These are phyloP conservation scores for Aspergillus amoenus DNA, from an alignment of 2,329 filamentous ascomycete genomes.

Conservation along the genomic window DNA sequence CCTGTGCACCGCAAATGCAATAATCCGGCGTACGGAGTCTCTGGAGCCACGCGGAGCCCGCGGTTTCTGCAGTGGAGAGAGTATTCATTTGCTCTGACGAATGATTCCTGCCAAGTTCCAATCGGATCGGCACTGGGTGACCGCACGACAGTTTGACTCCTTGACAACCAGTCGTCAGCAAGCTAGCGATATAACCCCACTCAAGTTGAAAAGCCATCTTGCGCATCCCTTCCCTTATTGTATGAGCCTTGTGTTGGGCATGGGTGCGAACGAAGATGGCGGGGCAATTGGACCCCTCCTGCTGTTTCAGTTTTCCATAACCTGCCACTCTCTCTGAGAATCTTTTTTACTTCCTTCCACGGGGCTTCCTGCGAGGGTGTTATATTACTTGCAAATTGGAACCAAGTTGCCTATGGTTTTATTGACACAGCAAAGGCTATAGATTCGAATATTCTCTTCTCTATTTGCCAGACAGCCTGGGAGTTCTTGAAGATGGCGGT, in stretches of 20 bases:
- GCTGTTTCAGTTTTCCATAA: background rate
- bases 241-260: background rate
- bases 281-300: conserved; percentile 8
- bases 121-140: background rate
- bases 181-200: background rate
- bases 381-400: background rate
- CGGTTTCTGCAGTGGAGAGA: too few relatives aligned
- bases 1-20: too few relatives aligned
- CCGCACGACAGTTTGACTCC: too few relatives aligned
- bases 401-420: background rate
- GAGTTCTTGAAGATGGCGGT: conserved; percentile 18
- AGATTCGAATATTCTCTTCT: background rate
- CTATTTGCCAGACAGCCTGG: background rate
- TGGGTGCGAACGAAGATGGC: background rate
- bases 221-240: background rate
- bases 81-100: background rate
- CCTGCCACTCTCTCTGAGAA: background rate
- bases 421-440: background rate
- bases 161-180: too few relatives aligned
- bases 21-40: too few relatives aligned
- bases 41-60: too few relatives aligned
- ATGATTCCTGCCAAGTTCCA: background rate
- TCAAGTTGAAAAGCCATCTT: too few relatives aligned
- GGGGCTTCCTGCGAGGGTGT: background rate
- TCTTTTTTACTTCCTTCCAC: background rate